Evolutionary conservation across 1,284 basidiomycete genomes (phyloP).

Genomic region (Irpex sp.): DNA sequence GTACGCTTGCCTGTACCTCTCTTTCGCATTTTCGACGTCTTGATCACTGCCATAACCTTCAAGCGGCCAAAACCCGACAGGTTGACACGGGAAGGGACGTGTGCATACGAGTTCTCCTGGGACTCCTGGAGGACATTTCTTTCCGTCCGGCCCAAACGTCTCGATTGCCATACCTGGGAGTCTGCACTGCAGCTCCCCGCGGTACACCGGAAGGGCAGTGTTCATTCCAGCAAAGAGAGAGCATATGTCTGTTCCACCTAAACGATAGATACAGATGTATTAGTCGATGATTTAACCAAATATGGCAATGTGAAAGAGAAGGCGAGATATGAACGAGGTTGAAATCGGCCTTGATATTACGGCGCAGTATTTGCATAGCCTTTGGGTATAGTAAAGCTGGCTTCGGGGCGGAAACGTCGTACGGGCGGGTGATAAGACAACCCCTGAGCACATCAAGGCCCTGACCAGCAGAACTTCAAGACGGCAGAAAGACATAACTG

Average conservation of each 20-base stretch:
- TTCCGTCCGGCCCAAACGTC: slow-evolving; percentile 45
- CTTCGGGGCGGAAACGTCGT: no score
- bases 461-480: no score
- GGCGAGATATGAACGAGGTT: background rate
- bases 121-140: slow-evolving; percentile 38
- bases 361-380: no score
- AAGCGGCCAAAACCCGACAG: slow-evolving; percentile 81
- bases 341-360: no score
- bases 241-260: slow-evolving; percentile 83
- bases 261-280: slow-evolving; percentile 4
- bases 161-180: slow-evolving; percentile 79
- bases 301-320: background rate
- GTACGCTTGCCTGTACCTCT: slow-evolving; percentile 71
- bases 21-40: slow-evolving; percentile 52
- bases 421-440: no score
- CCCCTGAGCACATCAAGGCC: no score
- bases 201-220: slow-evolving; percentile 72
- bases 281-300: background rate
- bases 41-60: slow-evolving; percentile 56
- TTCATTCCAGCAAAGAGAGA: slow-evolving; percentile 84
- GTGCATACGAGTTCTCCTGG: slow-evolving; percentile 68
- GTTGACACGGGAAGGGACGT: slow-evolving; percentile 83
- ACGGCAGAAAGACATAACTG: no score
- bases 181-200: slow-evolving; percentile 82
- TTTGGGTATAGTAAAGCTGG: no score